phyloP scores from a whole-genome alignment of 495 filamentous ascomycete species.

The Lasiosphaeriaceae sp. region DNA sequence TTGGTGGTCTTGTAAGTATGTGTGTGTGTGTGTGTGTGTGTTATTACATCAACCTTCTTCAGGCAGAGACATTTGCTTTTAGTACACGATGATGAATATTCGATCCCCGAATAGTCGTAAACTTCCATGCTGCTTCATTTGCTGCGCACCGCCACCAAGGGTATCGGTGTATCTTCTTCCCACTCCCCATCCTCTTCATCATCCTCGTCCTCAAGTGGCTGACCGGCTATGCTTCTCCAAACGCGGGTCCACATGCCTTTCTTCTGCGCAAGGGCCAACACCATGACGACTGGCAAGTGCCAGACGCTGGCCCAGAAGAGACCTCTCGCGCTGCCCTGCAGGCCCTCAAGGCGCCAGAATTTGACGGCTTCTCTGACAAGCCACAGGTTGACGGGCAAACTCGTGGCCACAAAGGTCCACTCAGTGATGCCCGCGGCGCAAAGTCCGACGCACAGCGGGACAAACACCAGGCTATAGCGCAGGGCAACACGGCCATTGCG shows the following conservation, averaged over 20 bases:
- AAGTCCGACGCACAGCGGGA: slow-evolving; percentile 81
- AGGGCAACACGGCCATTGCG: slow-evolving; percentile 81
- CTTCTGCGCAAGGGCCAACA: slow-evolving; percentile 89
- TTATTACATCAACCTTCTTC: too few relatives aligned
- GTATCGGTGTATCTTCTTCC: slow-evolving; percentile 11
- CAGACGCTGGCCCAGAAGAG: slow-evolving; percentile 98
- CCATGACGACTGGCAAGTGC: slow-evolving; percentile 88
- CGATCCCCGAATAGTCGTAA: too few relatives aligned
- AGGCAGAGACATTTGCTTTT: too few relatives aligned
- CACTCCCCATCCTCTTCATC: slow-evolving; percentile 45
- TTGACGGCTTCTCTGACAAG: slow-evolving; percentile 72
- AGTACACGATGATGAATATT: too few relatives aligned
- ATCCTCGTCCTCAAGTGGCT: slow-evolving; percentile 41
- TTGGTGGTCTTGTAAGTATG: too few relatives aligned
- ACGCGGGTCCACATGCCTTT: slow-evolving; percentile 88
- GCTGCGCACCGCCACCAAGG: neutral
- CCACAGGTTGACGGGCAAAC: slow-evolving; percentile 81
- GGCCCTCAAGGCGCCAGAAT: slow-evolving; percentile 77
- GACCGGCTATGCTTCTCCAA: slow-evolving; percentile 64
- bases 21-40: too few relatives aligned
- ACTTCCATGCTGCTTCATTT: neutral
- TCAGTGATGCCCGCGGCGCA: slow-evolving; percentile 84
- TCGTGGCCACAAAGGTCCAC: slow-evolving; percentile 77
- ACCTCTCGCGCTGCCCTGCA: slow-evolving; percentile 74
- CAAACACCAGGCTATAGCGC: slow-evolving; percentile 80